Evolutionary conservation across 2,329 filamentous ascomycete genomes (phyloP).

Genomic region (Orbilia ellipsospora): DNA sequence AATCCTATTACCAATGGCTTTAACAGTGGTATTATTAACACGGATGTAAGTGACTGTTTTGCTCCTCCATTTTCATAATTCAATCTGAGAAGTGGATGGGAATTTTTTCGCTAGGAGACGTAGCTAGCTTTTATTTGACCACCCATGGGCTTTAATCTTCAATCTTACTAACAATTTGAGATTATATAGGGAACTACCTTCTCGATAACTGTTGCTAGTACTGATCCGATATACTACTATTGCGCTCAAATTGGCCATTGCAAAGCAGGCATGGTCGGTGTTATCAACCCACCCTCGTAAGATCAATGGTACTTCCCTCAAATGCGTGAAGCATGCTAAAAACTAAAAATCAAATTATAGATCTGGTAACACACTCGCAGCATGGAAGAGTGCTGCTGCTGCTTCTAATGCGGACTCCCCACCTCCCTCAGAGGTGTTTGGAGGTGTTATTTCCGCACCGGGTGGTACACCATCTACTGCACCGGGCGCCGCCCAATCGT

Average conservation of each 20-base stretch:
- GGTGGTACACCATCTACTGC: constrained; percentile 34
- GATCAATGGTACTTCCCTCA: not conserved
- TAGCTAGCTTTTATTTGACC: too few species aligned
- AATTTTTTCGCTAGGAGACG: too few species aligned
- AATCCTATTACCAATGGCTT: constrained; percentile 66
- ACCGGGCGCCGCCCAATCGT: constrained; percentile 1
- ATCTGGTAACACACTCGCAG: constrained; percentile 26
- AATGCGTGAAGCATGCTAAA: not conserved
- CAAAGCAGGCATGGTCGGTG: constrained; percentile 46
- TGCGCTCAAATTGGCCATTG: constrained; percentile 31
- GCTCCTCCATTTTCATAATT: too few species aligned
- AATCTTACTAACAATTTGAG: not conserved
- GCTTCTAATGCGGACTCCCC: not conserved
- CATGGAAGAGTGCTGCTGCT: constrained; percentile 32
- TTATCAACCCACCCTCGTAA: constrained; percentile 45
- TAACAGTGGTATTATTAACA: constrained; percentile 29
- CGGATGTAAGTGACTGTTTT: not conserved
- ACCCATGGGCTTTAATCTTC: too few species aligned
- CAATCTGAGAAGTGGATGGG: too few species aligned
- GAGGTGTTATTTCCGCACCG: constrained; percentile 28
- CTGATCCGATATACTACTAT: constrained; percentile 32
- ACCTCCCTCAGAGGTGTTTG: constrained; percentile 13
- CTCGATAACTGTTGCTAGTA: constrained; percentile 74
- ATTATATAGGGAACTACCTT: constrained; percentile 65
- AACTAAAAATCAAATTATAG: not conserved